Percentiles rank a stretch among this genome's conserved stretches.
These are phyloP conservation scores for Spiraea crenata DNA, from an alignment of 331 rosid genomes.

Conservation along the genomic window DNA sequence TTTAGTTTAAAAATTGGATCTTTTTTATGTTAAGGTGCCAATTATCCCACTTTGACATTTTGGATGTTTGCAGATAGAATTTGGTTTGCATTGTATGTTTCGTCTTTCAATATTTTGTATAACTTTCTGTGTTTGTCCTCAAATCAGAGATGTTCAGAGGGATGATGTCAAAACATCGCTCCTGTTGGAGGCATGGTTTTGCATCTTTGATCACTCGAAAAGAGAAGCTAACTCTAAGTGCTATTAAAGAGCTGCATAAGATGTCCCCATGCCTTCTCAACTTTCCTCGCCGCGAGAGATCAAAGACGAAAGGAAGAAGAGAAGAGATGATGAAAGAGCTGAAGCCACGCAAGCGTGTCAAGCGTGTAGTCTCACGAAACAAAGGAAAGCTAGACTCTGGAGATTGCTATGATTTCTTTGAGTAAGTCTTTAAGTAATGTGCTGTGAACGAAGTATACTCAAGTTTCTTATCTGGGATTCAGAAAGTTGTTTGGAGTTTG, in stretches of 20 bases:
- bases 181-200: slow-evolving; percentile 29
- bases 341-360: neutral
- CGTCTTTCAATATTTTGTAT: neutral
- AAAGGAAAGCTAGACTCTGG: slow-evolving; percentile 47
- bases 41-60: neutral
- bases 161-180: slow-evolving; percentile 21
- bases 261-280: slow-evolving; percentile 23
- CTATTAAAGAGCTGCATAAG: slow-evolving; percentile 14
- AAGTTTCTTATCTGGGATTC: slow-evolving; percentile 17
- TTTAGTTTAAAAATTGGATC: neutral
- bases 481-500: slow-evolving; percentile 21
- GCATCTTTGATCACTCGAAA: slow-evolving; percentile 17
- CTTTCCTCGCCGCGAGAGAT: neutral
- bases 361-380: slow-evolving; percentile 12
- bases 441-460: neutral
- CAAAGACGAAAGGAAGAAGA: neutral
- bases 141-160: slow-evolving; percentile 14
- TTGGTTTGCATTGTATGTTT: neutral
- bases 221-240: slow-evolving; percentile 15
- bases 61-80: slow-evolving; percentile 1
- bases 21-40: neutral
- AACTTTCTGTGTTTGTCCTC: slow-evolving; percentile 8
- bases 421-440: slow-evolving; percentile 37
- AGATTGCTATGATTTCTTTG: slow-evolving; percentile 44
- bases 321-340: slow-evolving; percentile 17